Conservation (phyloP, 495 filamentous ascomycete species). For the Glarea lozoyensis region DNA sequence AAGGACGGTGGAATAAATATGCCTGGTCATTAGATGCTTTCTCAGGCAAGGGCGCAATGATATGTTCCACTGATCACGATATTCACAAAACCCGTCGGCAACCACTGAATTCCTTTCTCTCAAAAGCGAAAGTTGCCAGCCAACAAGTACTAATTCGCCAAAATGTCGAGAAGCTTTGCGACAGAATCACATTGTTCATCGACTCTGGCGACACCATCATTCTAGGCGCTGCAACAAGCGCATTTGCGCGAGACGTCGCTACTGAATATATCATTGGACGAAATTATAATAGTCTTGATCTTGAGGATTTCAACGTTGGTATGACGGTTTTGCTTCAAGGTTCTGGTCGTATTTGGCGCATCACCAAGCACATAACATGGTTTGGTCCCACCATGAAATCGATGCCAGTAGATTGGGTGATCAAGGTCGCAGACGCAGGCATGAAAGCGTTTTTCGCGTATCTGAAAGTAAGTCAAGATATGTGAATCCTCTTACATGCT, state of each 20-base stretch:
- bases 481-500: not conserved
- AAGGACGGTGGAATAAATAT: conserved; percentile 6
- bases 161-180: conserved; percentile 30
- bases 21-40: conserved; percentile 1
- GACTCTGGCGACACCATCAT: not conserved
- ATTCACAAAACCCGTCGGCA: conserved; percentile 29
- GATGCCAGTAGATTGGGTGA: not conserved
- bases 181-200: not conserved
- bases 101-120: conserved; percentile 36
- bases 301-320: conserved; percentile 2
- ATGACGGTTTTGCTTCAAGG: not conserved
- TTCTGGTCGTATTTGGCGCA: not conserved
- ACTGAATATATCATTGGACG: conserved; percentile 1
- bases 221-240: not conserved
- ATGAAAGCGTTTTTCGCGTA: not conserved
- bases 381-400: not conserved
- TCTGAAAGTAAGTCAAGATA: not conserved
- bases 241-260: conserved; percentile 1
- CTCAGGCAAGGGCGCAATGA: conserved; percentile 17
- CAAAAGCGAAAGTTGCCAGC: conserved; percentile 30
- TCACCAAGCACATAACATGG: not conserved
- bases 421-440: not conserved
- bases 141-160: conserved; percentile 35
- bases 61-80: conserved; percentile 36
- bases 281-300: not conserved